Base-by-base conservation (phyloP, 805 yeast species). In the Candida germanica region DNA sequence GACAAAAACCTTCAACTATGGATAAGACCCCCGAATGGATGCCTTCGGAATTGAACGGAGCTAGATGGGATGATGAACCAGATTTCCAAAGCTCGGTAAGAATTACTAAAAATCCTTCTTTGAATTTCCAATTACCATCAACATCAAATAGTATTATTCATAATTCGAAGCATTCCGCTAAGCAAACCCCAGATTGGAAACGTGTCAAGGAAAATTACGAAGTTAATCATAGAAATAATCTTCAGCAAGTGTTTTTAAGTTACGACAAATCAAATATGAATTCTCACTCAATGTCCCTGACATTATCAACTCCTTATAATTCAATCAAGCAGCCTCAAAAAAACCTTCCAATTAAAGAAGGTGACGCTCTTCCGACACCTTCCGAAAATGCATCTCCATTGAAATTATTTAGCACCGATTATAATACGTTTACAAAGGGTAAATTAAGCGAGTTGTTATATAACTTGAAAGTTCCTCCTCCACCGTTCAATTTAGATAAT, bases 401-500 rank as follows among this genome's bases (percentile, higher is more conserved):
- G 29, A 67, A 67, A 40, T 48, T 67, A 11, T 67, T 62, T 39
- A 58, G 60, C 6, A 56, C 53, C 31, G 54, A 64, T 22, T 67
- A 67, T 42, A 64, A 67, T 43, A 67, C 73, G 0, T 67, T 54
- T 36, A 67, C 73, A 8, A 62, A 63, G 34, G 64, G 49, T 27
- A 55, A 49, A 33, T 47, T 62, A 18, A 54, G 38, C 31, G 63
- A 56, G 15, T 42, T 63, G 3, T 29, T 40, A 16, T 31, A 21
- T 9, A 42, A 38, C 29, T 30, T 39, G 23, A 37, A 33, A 31
- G 42, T 15, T 14, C 39, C 39, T 3, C 39, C 48, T 3, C 48
- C 48, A 4, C 48, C 48, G 9, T 43, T 43, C 24, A 24, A 40
- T 26, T 35, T 41, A 28, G 24, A 19, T 6, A 28, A 35, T 22